Percentiles rank a stretch among this genome's conserved stretches.
These are phyloP conservation scores for Hemileia vastatrix DNA, from an alignment of 1,284 basidiomycete genomes.

Conservation along the genomic window DNA sequence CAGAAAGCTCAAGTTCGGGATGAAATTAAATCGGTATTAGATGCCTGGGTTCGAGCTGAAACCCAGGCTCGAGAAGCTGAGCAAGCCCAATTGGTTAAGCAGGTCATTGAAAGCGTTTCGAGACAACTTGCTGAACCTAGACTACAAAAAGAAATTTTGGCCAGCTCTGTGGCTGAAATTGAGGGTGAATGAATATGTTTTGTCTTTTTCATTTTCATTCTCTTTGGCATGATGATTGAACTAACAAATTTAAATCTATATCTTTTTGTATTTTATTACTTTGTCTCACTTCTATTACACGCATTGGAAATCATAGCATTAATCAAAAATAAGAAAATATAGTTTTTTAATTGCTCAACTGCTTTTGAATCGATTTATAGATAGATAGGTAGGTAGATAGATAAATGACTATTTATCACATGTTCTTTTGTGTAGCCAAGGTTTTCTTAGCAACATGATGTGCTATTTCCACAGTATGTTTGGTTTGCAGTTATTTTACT, in stretches of 20 bases:
- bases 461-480: no score
- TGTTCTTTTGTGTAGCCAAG: no score
- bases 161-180: slow-evolving; percentile 74
- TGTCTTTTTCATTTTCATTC: not conserved
- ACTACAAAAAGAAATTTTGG: slow-evolving; percentile 81
- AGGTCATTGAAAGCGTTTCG: slow-evolving; percentile 76
- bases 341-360: no score
- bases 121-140: slow-evolving; percentile 77
- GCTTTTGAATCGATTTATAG: no score
- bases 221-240: no score
- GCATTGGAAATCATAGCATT: no score
- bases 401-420: no score
- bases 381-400: no score
- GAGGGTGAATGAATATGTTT: slow-evolving; percentile 62
- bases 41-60: slow-evolving; percentile 97
- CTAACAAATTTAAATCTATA: not conserved
- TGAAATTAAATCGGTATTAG: slow-evolving; percentile 88
- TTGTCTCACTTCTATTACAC: not conserved
- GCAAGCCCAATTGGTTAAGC: slow-evolving; percentile 79
- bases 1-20: slow-evolving; percentile 77
- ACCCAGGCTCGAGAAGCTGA: slow-evolving; percentile 93
- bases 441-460: no score
- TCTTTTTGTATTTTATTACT: not conserved
- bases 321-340: slow-evolving; percentile 19
- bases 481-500: no score